Evolutionary conservation across 2,329 filamentous ascomycete species (phyloP), one percentile per base, ranked within the genome.

Genomic region (Fusarium nodosum): DNA sequence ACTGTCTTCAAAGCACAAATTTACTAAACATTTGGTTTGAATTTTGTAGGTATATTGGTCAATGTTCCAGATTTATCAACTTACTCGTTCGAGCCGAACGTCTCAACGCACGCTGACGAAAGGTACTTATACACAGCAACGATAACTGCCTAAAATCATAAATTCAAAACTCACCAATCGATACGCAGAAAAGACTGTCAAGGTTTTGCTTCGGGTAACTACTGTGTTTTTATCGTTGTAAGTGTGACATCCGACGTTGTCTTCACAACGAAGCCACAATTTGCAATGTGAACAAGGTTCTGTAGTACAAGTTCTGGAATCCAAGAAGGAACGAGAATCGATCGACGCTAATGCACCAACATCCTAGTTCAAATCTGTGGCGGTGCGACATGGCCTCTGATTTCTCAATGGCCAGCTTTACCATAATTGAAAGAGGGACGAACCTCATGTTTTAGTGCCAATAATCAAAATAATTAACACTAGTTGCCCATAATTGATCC

Each of bases 321-420:
- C 69, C 36, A 31, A 54, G 55, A 69, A 52, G 64, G 59, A 67
- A 64, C 48, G 53, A 58, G 54, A 61, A 64, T 66, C 60, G 76
- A 78, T 78, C 77, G 77, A 62, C 77, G 77, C 77, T 79, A 79
- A 79, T 78, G 77, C 77, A 75, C 62, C 46, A 38, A 36, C 61
- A 72, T 56, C 72, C 70, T 44, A 44, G 67, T 47, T 53, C 56
- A 42, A 64, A 76, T 74, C 74, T 75, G 77, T 78, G 77, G 77
- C 77, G 76, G 77, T 79, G 77, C 76, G 73, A 69, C 52, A 68
- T 72, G 51, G 18, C 46, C 51, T 64, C 28, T 45, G 20, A 42
- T 48, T 61, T 48, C 44, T 45, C 24, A 64, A 64, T 58, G 22
- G 44, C 48, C 52, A 57, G 58, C 24, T 31, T 56, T 63, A 53